Evolutionary conservation across 768 basidiomycete genomes (phyloP), one percentile per base, ranked within the genome.

Genomic region (Trametes cubensis): DNA sequence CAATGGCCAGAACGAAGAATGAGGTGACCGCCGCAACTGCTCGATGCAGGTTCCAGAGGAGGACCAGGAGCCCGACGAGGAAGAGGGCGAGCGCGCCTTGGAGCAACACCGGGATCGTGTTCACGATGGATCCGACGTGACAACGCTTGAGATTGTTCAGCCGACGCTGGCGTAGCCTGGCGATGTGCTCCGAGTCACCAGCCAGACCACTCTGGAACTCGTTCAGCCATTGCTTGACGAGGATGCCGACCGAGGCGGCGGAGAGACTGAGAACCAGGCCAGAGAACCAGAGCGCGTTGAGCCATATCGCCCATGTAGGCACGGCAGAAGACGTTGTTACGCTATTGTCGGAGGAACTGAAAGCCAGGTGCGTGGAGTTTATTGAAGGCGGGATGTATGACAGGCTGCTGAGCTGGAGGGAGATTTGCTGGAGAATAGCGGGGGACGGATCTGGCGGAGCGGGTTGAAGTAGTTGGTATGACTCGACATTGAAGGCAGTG

Each of bases 161-260:
- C 3, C 68, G 64, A 34, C 57, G 53, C 14, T 69, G 66, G 23
- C 66, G 69, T 20, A 63, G 44, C 8, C 64, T 46, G 18, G 61
- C 62, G n/a, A n/a, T 47, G 20, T 41, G 34, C 17, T 38, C 21
- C 17, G 39, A 28, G 40, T 45, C 8, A 38, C 54, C 14, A 44
- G 54, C 23, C 23, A 61, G 40, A 13, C 46, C 59, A 38, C 18
- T 20, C 6, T 30, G 23, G 55, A 39, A 59, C n/a, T 53, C 34
- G 40, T 64, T 63, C 6, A 73, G 65, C 72, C 73, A 74, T 53
- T 73, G 71, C 48, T 71, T 70, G 44, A 69, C 69, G 38, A 71
- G 50, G 61, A 74, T 71, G 42, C 69, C 67, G n/a, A 70, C 55
- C 23, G 66, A 66, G 0, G 72, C 69, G 0, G 70, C 60, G n/a